Evolutionary conservation across 208 protist species (phyloP), one percentile per base, ranked within the genome.

Genomic region (Acanthamoeba healyi): DNA sequence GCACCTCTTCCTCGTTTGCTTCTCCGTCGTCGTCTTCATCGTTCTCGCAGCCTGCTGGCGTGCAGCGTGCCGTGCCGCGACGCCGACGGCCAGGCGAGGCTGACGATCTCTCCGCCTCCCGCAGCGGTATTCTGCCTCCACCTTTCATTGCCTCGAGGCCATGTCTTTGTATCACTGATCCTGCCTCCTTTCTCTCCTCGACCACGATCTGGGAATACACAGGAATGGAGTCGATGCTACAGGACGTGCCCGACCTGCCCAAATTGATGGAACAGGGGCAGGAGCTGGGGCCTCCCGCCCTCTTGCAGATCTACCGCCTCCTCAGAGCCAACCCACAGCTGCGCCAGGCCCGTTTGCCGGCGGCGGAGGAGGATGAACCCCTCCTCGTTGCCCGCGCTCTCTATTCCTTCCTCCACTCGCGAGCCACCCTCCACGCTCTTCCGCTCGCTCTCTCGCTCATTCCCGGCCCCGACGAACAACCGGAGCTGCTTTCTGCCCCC

Each of bases 371-470:
- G 51, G 84, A 90, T 14, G 42, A 90, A 14, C 24, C 84, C 51
- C 36, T 40, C 7, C 84, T 90, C 42, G 38, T 70, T 7, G 29
- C 36, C 26, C 51, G 61, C 36, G 84, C 84, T 14, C 84, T 90
- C 61, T 90, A 90, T n/a, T 32, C 56, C 19, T 90, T 72, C 29
- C 84, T 90, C 32, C 84, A 90, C 54, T 63, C 84, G 36, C 56
- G 84, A 10, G 56, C 61, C 5, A 34, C 84, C n/a, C 84, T 90
- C 32, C 84, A 90, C 24, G 84, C 84, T 14, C 84, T 90, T 14
- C 51, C 79, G 46, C 63, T 87, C 51, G 79, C 79, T 7, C 61
- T 63, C 84, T n/a, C 34, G 84, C 84, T 70, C 51, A 1, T 9
- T 7, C 34, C 72, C 38, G 17, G 7, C 24, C 4, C 2, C 42